phyloP scores from a whole-genome alignment of 192 early-diverging fungal genomes.

The Lobosporangium transversale region DNA sequence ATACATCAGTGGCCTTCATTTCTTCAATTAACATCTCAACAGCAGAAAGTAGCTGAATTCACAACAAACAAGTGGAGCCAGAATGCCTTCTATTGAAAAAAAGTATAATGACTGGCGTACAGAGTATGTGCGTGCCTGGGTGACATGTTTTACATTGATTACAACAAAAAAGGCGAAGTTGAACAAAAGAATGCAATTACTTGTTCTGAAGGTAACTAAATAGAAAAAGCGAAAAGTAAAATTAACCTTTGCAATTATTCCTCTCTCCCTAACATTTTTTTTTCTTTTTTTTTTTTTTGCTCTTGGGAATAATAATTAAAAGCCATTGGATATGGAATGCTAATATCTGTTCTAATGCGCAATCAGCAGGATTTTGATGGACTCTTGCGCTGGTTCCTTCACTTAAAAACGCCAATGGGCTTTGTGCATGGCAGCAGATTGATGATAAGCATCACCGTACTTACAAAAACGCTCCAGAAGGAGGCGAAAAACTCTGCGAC shows the following conservation, averaged over 20 bases:
- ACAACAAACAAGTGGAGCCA: no score
- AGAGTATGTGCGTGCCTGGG: slow-evolving; percentile 58
- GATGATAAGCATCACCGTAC: slow-evolving; percentile 43
- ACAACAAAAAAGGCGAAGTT: slow-evolving; percentile 62
- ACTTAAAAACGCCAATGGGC: slow-evolving; percentile 58
- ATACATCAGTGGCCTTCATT: no score
- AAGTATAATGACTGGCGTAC: slow-evolving; percentile 46
- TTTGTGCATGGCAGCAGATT: slow-evolving; percentile 62
- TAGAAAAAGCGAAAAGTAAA: no score
- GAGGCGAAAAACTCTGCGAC: slow-evolving; percentile 62
- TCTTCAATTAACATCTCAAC: no score
- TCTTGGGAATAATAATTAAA: neutral
- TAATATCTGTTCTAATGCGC: slow-evolving; percentile 60
- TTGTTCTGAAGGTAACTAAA: slow-evolving; percentile 62
- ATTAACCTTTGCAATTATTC: neutral
- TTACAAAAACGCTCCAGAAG: slow-evolving; percentile 57
- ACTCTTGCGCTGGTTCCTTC: slow-evolving; percentile 59
- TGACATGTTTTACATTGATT: slow-evolving; percentile 60
- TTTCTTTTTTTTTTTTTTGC: neutral
- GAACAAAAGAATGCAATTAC: slow-evolving; percentile 59
- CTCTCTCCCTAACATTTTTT: neutral
- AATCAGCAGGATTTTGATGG: slow-evolving; percentile 68
- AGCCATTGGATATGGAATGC: slow-evolving; percentile 65
- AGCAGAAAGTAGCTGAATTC: no score
- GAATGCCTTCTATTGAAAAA: slow-evolving; percentile 41